Evolutionary conservation across 2,329 filamentous ascomycete species (phyloP).

Genomic region (Tolypocladium sp.): DNA sequence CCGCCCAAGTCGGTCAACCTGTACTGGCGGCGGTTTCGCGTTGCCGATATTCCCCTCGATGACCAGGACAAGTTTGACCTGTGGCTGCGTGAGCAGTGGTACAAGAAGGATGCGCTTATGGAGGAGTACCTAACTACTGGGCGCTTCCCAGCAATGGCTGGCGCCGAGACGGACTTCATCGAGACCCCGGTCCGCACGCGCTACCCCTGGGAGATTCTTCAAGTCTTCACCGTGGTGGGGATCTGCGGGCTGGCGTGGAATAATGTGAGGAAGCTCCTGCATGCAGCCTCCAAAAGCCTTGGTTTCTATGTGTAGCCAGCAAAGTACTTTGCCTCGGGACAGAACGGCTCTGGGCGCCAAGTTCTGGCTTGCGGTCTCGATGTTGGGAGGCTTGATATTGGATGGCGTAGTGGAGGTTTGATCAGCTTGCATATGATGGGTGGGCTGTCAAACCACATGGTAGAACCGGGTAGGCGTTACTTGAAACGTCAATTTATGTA

Average conservation of each 20-base stretch:
- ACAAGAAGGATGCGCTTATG: conserved; percentile 82
- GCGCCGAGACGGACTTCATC: conserved; percentile 36
- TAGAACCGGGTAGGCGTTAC: neutral
- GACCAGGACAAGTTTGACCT: conserved; percentile 65
- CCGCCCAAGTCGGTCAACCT: conserved; percentile 94
- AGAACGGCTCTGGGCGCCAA: neutral
- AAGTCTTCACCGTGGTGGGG: conserved; percentile 43
- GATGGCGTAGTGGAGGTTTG: no score
- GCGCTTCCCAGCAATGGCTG: conserved; percentile 65
- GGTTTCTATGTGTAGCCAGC: conserved; percentile 4
- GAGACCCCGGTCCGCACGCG: conserved; percentile 50
- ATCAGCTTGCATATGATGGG: neutral
- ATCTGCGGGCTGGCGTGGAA: conserved; percentile 32
- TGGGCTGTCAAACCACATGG: neutral
- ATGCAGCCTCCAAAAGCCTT: conserved; percentile 9
- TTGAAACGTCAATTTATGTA: neutral
- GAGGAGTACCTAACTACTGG: conserved; percentile 73
- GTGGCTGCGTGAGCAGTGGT: conserved; percentile 83
- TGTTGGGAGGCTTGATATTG: neutral
- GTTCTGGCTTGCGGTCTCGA: neutral
- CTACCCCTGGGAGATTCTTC: conserved; percentile 44
- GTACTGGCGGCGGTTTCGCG: conserved; percentile 81
- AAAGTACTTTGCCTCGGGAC: neutral
- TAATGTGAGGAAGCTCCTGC: conserved; percentile 22
- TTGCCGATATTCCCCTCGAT: conserved; percentile 73